These are phyloP conservation scores for Beta lomatogona DNA, from an alignment of 179 eudicot genomes.

Conservation along the genomic window DNA sequence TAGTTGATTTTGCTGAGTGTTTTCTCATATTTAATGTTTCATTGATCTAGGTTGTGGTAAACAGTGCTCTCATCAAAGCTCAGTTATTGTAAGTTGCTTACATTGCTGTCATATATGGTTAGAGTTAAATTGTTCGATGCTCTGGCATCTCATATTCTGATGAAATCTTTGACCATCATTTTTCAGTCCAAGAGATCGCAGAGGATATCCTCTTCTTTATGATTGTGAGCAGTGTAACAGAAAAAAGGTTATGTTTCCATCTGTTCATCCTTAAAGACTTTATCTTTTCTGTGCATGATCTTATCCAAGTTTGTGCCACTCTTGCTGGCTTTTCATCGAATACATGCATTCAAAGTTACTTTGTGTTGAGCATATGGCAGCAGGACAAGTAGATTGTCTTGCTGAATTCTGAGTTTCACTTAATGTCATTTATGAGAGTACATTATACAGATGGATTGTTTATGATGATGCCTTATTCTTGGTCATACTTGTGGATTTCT, in stretches of 20 bases:
- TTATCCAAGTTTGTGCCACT: neutral
- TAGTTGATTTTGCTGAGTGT: neutral
- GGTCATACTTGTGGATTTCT: neutral
- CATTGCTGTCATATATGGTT: neutral
- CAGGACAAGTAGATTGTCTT: neutral
- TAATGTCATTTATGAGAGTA: neutral
- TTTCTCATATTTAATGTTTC: slow-evolving; percentile 13
- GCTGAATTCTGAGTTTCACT: neutral
- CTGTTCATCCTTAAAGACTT: neutral
- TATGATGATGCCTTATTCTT: neutral
- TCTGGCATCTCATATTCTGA: slow-evolving; percentile 1
- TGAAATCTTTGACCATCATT: slow-evolving; percentile 4
- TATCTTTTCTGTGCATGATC: slow-evolving; percentile 10
- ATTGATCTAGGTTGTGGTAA: slow-evolving; percentile 28
- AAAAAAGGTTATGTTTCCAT: slow-evolving; percentile 46
- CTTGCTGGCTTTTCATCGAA: neutral
- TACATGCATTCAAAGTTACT: neutral
- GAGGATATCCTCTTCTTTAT: slow-evolving; percentile 40
- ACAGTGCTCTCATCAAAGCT: slow-evolving; percentile 27
- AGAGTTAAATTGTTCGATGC: neutral
- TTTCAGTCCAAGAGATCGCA: slow-evolving; percentile 49
- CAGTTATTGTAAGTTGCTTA: slow-evolving; percentile 34
- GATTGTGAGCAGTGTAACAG: slow-evolving; percentile 67
- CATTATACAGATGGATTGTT: no score
- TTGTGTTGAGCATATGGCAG: no score